These are phyloP conservation scores for Actinomortierella ambigua DNA, from an alignment of 371 early-diverging fungal species.

Conservation along the genomic window DNA sequence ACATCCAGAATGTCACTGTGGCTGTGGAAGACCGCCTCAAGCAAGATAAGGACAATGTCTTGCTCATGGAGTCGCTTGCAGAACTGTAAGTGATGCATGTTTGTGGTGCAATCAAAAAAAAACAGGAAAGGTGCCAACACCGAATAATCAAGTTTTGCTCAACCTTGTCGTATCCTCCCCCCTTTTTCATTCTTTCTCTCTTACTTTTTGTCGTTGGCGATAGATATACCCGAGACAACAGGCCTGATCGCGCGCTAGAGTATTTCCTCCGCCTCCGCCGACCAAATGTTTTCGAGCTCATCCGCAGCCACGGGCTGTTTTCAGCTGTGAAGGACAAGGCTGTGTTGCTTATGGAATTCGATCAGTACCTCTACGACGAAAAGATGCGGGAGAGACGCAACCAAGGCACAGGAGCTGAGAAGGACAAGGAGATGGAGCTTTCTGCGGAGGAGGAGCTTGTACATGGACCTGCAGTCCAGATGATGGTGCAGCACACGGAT, in stretches of 20 bases:
- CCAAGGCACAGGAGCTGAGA: conserved; percentile 1
- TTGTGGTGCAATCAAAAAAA: too few species aligned
- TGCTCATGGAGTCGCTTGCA: conserved; percentile 74
- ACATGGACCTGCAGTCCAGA: conserved; percentile 66
- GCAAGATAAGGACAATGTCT: conserved; percentile 56
- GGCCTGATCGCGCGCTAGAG: conserved; percentile 81
- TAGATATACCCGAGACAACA: conserved; percentile 71
- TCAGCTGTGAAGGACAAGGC: conserved; percentile 78
- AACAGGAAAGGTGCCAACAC: too few species aligned
- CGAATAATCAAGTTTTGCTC: neutral
- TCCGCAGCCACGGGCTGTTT: conserved; percentile 81
- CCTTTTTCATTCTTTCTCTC: neutral
- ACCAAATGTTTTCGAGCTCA: conserved; percentile 75
- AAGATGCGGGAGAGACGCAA: conserved; percentile 33
- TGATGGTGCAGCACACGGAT: conserved; percentile 85
- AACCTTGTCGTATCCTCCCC: neutral
- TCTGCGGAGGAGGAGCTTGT: conserved; percentile 32
- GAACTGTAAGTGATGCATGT: conserved; percentile 65
- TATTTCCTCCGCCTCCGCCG: conserved; percentile 76
- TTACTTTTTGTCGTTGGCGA: neutral
- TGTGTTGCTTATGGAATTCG: conserved; percentile 82
- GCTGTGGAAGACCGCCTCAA: conserved; percentile 73
- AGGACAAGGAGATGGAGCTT: conserved; percentile 21
- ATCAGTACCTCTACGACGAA: conserved; percentile 60
- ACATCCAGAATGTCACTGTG: conserved; percentile 70